A percentile compares a stretch with the other conserved stretches of the same genome.
Evolutionary conservation across 1,284 basidiomycete genomes (phyloP).

Genomic region (Irpex lacteus): DNA sequence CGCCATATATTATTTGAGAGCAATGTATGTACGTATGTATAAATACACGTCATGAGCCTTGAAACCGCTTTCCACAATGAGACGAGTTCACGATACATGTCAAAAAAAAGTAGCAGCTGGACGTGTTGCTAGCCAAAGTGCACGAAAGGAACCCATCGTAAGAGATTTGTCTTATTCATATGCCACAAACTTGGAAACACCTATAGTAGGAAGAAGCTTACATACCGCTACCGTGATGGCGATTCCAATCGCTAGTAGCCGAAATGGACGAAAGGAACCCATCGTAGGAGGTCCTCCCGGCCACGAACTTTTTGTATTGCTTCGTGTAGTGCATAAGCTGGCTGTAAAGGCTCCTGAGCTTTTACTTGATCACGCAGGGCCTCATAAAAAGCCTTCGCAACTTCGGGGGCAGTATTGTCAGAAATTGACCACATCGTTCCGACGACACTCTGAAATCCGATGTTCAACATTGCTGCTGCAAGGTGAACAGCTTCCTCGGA

Average conservation of each 20-base stretch:
- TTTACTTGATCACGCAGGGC: neutral
- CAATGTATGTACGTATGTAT: neutral
- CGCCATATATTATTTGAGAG: too few relatives aligned
- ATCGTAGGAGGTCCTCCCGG: neutral
- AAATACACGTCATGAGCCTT: neutral
- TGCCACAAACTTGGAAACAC: neutral
- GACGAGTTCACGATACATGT: too few relatives aligned
- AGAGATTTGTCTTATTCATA: neutral
- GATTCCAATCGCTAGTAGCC: too few relatives aligned
- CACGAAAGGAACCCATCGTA: too few relatives aligned
- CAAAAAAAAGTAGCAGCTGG: too few relatives aligned
- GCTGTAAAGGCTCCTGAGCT: neutral
- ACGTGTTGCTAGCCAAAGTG: too few relatives aligned
- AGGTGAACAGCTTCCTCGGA: conserved; percentile 22
- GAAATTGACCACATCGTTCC: conserved; percentile 21
- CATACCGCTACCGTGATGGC: neutral
- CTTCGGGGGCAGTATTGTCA: conserved; percentile 4
- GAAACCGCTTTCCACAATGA: neutral
- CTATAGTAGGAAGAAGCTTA: neutral
- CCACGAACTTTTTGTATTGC: neutral
- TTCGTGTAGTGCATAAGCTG: neutral
- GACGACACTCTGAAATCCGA: conserved; percentile 14
- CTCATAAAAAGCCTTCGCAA: conserved; percentile 15
- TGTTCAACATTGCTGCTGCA: conserved; percentile 23
- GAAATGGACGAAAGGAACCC: neutral